A percentile compares a stretch with the other conserved stretches of the same genome.
These are phyloP conservation scores for Ampelomyces quisqualis DNA, from an alignment of 2,329 filamentous ascomycete genomes.

Conservation along the genomic window DNA sequence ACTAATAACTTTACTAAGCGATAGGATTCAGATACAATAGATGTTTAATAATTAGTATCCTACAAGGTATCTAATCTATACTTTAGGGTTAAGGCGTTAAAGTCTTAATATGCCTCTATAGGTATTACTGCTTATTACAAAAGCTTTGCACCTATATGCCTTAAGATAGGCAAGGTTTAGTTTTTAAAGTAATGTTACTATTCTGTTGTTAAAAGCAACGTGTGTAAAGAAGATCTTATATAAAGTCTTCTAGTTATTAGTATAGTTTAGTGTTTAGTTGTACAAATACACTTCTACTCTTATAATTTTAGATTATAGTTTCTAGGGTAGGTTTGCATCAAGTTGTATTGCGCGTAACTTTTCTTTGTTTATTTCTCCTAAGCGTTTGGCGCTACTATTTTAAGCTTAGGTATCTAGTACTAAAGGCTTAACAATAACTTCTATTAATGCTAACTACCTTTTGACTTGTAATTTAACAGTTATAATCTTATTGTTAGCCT, in stretches of 20 bases:
- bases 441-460: neutral
- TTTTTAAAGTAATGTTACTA: constrained; percentile 4
- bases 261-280: constrained; percentile 9
- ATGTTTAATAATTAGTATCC: constrained; percentile 8
- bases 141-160: constrained; percentile 12
- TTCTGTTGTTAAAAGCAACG: neutral
- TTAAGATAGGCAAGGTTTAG: constrained; percentile 7
- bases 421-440: constrained; percentile 8
- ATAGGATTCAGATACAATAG: constrained; percentile 7
- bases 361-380: constrained; percentile 9
- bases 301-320: constrained; percentile 5
- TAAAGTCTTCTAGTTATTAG: constrained; percentile 13
- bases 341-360: constrained; percentile 6
- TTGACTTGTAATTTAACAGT: constrained; percentile 2
- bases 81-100: constrained; percentile 6
- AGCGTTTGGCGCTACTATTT: too few species aligned
- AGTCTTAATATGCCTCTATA: constrained; percentile 4
- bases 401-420: constrained; percentile 11
- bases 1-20: too few species aligned
- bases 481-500: too few species aligned
- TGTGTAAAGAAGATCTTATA: neutral
- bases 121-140: constrained; percentile 6
- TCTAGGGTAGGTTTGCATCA: constrained; percentile 5
- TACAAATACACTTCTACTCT: constrained; percentile 8
- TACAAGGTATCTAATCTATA: constrained; percentile 10